phyloP scores from a whole-genome alignment of 169 alveolate species.

The Plasmodium vinckei region DNA sequence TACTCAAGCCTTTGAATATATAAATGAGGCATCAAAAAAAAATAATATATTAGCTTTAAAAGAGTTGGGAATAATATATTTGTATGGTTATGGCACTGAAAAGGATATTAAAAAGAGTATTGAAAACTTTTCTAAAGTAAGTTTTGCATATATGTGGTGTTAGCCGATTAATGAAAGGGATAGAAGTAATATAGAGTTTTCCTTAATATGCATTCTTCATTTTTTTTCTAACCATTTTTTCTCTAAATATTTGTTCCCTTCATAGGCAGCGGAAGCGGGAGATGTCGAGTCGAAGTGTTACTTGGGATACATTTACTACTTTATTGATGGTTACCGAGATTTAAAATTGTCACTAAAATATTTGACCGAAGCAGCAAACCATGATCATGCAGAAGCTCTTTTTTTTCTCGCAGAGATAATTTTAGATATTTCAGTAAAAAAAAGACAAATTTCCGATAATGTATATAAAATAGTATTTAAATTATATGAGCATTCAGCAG shows the following conservation, averaged over 20 bases:
- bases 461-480: slow-evolving; percentile 54
- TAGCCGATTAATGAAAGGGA: no score
- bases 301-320: slow-evolving; percentile 67
- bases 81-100: slow-evolving; percentile 60
- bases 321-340: slow-evolving; percentile 41
- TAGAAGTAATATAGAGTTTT: neutral
- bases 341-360: slow-evolving; percentile 44
- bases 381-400: slow-evolving; percentile 75
- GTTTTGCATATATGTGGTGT: neutral
- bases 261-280: slow-evolving; percentile 74
- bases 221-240: neutral
- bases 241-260: neutral
- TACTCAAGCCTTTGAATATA: slow-evolving; percentile 55
- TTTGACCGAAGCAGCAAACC: slow-evolving; percentile 71
- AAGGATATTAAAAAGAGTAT: slow-evolving; percentile 50
- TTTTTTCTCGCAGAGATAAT: slow-evolving; percentile 75
- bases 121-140: slow-evolving; percentile 50
- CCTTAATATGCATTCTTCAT: neutral
- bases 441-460: slow-evolving; percentile 32
- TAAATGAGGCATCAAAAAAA: slow-evolving; percentile 73
- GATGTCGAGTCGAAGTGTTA: slow-evolving; percentile 76
- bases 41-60: slow-evolving; percentile 61
- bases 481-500: slow-evolving; percentile 73
- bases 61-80: slow-evolving; percentile 64
- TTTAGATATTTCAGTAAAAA: slow-evolving; percentile 39